Conservation (phyloP, 768 basidiomycete genomes). For the Phaffia tasmanica region DNA sequence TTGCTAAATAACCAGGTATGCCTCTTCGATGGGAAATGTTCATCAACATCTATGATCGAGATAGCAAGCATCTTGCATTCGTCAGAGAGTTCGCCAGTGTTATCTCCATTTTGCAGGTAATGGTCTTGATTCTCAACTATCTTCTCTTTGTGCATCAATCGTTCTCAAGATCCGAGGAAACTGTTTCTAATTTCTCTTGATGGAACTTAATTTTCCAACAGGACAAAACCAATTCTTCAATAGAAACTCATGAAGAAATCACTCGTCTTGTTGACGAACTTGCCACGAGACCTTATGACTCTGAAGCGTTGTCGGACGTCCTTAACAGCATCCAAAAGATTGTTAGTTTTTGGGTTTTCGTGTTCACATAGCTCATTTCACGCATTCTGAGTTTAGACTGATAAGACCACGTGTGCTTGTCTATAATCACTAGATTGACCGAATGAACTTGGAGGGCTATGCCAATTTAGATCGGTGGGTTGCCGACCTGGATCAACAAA, state of each 20-base stretch:
- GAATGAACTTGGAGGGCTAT: constrained; percentile 89
- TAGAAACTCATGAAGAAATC: constrained; percentile 82
- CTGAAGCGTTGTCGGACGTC: constrained; percentile 68
- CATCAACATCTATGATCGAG: constrained; percentile 82
- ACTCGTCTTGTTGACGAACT: constrained; percentile 75
- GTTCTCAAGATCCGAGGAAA: too few relatives aligned
- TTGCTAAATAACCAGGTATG: constrained; percentile 54
- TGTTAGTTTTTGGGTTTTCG: constrained; percentile 42
- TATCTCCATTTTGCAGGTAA: constrained; percentile 76
- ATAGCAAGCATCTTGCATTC: constrained; percentile 83
- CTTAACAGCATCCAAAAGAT: constrained; percentile 72
- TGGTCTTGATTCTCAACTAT: background rate
- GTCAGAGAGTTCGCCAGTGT: constrained; percentile 91
- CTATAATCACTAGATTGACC: constrained; percentile 56
- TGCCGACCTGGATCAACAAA: constrained; percentile 62
- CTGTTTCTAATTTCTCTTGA: background rate
- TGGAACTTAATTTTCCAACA: constrained; percentile 31
- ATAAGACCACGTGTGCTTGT: background rate
- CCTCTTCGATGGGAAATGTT: constrained; percentile 93
- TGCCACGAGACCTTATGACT: constrained; percentile 69
- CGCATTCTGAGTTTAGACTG: background rate
- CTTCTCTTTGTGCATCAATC: background rate
- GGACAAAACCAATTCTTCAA: constrained; percentile 91
- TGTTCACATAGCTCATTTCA: background rate
- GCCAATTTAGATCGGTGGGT: constrained; percentile 90